Evolutionary conservation across 768 basidiomycete genomes (phyloP), one percentile per base, ranked within the genome.

Genomic region (Chalciporus sphaerocephalus): DNA sequence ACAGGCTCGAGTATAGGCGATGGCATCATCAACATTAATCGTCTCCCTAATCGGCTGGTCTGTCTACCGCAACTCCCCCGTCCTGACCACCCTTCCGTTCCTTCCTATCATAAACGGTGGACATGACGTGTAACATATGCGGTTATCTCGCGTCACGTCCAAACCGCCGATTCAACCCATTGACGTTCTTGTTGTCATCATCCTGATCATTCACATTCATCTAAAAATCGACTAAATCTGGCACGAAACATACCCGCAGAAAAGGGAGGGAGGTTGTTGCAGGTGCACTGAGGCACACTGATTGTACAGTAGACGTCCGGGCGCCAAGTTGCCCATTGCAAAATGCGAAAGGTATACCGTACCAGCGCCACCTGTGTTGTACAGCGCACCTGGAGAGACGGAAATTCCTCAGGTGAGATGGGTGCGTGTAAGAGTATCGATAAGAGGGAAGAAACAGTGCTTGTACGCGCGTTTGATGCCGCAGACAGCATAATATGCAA

Each of bases 221-320:
- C 13, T 23, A 22, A 23, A 12, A 30, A 21, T 46, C 27, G 36
- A 34, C 22, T 21, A 10, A 34, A 47, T 46, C 30, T 38, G 30
- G 18, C 36, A 39, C 27, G 27, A 48, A 46, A 10, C 38, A 46
- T 50, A 50, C 39, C 46, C 40, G 17, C 38, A 39, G 12, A 16
- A 50, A 40, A 18, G 38, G 15, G 44, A 20, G 9, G 22, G 8
- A 32, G 32, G 18, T 21, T 15, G 25, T 10, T 22, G 24, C 36
- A 47, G 30, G 47, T 34, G 34, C 34, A 21, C 24, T 21, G 36
- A 47, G 30, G 47, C 27, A 39, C 34, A 21, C 24, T 21, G 36
- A 36, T 44, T 44, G 44, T 44, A 39, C 21, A 34, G 21, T 40
- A 41, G n/a, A 33, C 25, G 27, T 41, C 33, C 25, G 20, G 20